Base-by-base conservation (phyloP, 768 basidiomycete species). In the Boletellus ananas region DNA sequence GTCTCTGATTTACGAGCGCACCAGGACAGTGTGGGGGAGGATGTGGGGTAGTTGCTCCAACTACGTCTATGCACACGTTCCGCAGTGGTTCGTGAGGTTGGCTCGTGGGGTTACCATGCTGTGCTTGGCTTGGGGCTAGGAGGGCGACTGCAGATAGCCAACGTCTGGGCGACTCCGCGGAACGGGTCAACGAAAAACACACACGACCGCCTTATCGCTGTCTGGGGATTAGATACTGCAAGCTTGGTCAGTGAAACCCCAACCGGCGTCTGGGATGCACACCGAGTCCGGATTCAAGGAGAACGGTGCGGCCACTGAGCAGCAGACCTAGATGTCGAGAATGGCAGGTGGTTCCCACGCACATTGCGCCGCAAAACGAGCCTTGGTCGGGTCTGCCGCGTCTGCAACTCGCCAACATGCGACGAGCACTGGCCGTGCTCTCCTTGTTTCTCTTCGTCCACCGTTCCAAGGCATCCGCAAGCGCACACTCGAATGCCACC, bases 341-440 rank as follows among this genome's bases (percentile, higher is more conserved):
- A 40, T 16, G 43, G 36, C 11, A 49, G 2, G 10, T 29, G 38
- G 14, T 49, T 61, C 62, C 37, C 61, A 62, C 62, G 54, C 39
- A 3, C 1, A 35, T 38, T 3, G 6, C 21, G 34, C 38, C 23
- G 12, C 20, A 29, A 29, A 11, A 41, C 23, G 23, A 5, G 16
- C 35, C 35, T 17, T 14, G 3, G 23, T 36, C 8, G 4, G 16
- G 8, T 45, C 36, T 18, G 36, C 27, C 3, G 48, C 49, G 27
- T 31, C 45, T 34, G 20, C 25, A 29, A 41, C 45, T 47, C 41
- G 43, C 39, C 60, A 53, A 50, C 50, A 66, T 64, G 64, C 61
- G 49, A 56, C 64, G 61, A 42, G 43, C 37, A 58, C 51, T 44
- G 37, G 34, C 50, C 3, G 45, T 45, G 25, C 48, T 60, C 39